These are phyloP conservation scores for Chalara sp. DNA, from an alignment of 2,329 filamentous ascomycete genomes.

Conservation along the genomic window DNA sequence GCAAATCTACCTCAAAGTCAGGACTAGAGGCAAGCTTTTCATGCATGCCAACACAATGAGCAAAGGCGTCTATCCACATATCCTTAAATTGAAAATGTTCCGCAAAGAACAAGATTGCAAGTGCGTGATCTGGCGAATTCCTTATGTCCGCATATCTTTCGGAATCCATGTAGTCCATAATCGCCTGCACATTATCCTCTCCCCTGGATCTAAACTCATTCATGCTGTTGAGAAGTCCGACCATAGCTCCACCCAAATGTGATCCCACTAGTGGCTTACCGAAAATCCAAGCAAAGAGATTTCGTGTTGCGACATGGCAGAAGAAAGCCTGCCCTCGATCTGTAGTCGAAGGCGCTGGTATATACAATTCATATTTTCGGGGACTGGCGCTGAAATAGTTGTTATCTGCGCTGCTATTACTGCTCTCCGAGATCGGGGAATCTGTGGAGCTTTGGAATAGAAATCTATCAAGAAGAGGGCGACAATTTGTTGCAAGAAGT, in stretches of 20 bases:
- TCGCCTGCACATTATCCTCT: conserved; percentile 51
- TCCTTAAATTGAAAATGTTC: conserved; percentile 57
- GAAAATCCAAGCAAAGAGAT: conserved; percentile 68
- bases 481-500: conserved; percentile 51
- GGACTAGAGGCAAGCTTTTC: conserved; percentile 47
- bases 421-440: conserved; percentile 8
- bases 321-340: conserved; percentile 48
- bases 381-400: conserved; percentile 12
- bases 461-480: conserved; percentile 50
- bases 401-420: conserved; percentile 7
- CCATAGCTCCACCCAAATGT: conserved; percentile 56
- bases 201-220: conserved; percentile 49
- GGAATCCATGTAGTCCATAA: conserved; percentile 59
- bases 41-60: conserved; percentile 74
- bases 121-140: conserved; percentile 58
- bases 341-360: conserved; percentile 54
- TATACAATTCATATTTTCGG: conserved; percentile 50
- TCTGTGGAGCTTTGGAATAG: conserved; percentile 23
- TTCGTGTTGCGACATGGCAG: conserved; percentile 64
- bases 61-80: conserved; percentile 68
- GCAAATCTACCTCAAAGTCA: conserved; percentile 52
- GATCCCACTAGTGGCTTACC: conserved; percentile 60
- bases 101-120: conserved; percentile 61
- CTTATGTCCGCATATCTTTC: conserved; percentile 64
- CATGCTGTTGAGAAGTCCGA: conserved; percentile 59